These are phyloP conservation scores for Geosiphon pyriformis DNA, from an alignment of 192 early-diverging fungal species.

Conservation along the genomic window DNA sequence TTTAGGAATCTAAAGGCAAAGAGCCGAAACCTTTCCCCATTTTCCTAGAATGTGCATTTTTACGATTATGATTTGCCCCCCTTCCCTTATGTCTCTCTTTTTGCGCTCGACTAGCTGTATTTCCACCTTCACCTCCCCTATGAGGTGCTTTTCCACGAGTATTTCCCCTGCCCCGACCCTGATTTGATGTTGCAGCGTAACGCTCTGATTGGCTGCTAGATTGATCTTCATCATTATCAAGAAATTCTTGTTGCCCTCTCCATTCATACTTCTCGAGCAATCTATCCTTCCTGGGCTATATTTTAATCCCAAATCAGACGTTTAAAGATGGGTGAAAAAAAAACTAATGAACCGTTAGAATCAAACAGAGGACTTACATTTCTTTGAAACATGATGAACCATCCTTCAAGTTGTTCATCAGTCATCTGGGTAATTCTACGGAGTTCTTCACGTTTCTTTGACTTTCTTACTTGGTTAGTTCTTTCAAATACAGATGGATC, in stretches of 20 bases:
- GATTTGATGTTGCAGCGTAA: neutral
- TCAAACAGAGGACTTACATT: constrained; percentile 54
- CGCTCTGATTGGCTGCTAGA: neutral
- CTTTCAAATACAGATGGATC: constrained; percentile 65
- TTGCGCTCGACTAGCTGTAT: constrained; percentile 6
- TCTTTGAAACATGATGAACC: constrained; percentile 80
- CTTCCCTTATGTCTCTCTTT: constrained; percentile 18
- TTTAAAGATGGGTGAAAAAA: neutral
- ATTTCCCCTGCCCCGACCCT: neutral
- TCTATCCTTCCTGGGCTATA: constrained; percentile 60
- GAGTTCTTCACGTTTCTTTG: constrained; percentile 52
- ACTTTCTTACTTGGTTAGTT: constrained; percentile 51
- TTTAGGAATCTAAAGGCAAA: too few relatives aligned
- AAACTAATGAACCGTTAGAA: neutral
- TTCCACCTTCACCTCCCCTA: constrained; percentile 16
- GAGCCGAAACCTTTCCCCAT: constrained; percentile 35
- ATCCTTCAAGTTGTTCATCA: constrained; percentile 92
- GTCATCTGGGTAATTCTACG: constrained; percentile 65
- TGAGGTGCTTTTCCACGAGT: too few relatives aligned
- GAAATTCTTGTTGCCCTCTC: constrained; percentile 47
- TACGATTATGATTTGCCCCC: constrained; percentile 63
- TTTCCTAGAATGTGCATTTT: constrained; percentile 69
- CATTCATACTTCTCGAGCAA: constrained; percentile 57
- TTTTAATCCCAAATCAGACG: neutral
- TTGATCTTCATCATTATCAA: too few relatives aligned